Conservation (phyloP, 805 yeast species). For the Wickerhamiella sorbophila region DNA sequence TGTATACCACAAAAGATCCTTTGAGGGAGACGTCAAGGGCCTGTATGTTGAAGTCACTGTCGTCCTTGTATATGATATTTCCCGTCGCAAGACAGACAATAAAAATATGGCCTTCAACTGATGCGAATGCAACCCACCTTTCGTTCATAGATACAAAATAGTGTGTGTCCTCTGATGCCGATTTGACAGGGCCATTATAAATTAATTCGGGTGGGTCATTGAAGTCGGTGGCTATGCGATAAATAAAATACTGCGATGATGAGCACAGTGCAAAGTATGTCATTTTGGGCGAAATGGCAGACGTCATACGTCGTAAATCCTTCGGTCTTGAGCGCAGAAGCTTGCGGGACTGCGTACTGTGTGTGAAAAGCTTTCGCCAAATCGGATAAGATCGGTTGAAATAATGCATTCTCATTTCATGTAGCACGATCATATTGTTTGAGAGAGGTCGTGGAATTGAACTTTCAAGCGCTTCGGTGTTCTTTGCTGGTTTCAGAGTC, state of each 20-base stretch:
- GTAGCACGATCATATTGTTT: not conserved
- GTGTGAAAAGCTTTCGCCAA: conserved; percentile 47
- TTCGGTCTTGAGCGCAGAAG: conserved; percentile 32
- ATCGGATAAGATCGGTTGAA: conserved; percentile 75
- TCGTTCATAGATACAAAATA: conserved; percentile 33
- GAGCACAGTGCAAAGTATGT: conserved; percentile 50
- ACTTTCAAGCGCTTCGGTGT: not conserved
- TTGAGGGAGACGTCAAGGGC: conserved; percentile 59
- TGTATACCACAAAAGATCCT: conserved; percentile 57
- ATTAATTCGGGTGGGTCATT: conserved; percentile 39
- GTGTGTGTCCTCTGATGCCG: conserved; percentile 7
- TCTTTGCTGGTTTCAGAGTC: not conserved
- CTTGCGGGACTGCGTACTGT: conserved; percentile 38
- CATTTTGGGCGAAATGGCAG: conserved; percentile 51
- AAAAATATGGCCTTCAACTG: conserved; percentile 55
- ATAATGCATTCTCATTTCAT: conserved; percentile 21
- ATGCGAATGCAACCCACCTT: conserved; percentile 49
- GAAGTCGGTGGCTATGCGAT: conserved; percentile 34
- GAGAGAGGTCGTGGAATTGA: not conserved
- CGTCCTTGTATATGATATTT: conserved; percentile 49
- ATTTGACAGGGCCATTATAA: conserved; percentile 42
- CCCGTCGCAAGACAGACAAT: conserved; percentile 52
- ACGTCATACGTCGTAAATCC: conserved; percentile 31
- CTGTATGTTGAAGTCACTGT: conserved; percentile 60
- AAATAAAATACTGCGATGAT: conserved; percentile 63